These are phyloP conservation scores for Lachancea meyersii DNA, from an alignment of 805 yeast species.

Conservation along the genomic window DNA sequence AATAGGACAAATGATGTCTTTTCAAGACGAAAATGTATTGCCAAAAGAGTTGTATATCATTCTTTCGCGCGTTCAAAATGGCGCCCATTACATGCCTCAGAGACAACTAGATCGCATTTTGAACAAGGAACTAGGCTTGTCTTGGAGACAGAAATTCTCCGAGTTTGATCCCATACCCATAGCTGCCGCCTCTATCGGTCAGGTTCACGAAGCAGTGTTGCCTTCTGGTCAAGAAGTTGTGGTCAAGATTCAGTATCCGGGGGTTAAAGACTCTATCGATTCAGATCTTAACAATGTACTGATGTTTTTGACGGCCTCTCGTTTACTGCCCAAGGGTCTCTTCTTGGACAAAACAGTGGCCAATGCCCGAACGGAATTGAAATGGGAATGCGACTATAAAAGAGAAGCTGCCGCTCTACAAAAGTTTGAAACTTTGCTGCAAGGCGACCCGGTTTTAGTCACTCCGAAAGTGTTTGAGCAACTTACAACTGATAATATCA, in stretches of 20 bases:
- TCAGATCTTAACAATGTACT: slow-evolving; percentile 85
- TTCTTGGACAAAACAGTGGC: slow-evolving; percentile 88
- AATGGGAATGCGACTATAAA: slow-evolving; percentile 95
- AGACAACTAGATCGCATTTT: slow-evolving; percentile 77
- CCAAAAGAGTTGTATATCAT: slow-evolving; percentile 82
- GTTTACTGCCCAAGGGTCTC: slow-evolving; percentile 82
- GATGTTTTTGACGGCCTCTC: slow-evolving; percentile 77
- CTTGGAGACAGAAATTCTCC: slow-evolving; percentile 71
- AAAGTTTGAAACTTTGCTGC: slow-evolving; percentile 56
- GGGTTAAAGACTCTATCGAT: slow-evolving; percentile 89
- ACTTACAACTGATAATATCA: slow-evolving; percentile 71
- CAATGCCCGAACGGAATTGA: slow-evolving; percentile 85
- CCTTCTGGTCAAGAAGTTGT: slow-evolving; percentile 70
- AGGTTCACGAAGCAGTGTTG: slow-evolving; percentile 81
- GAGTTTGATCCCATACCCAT: slow-evolving; percentile 82
- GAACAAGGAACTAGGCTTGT: slow-evolving; percentile 60
- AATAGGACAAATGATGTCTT: slow-evolving; percentile 93
- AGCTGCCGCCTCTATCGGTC: slow-evolving; percentile 97
- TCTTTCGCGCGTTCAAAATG: slow-evolving; percentile 78
- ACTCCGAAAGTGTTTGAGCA: slow-evolving; percentile 80
- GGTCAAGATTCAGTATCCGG: slow-evolving; percentile 95
- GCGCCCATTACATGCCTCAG: slow-evolving; percentile 95
- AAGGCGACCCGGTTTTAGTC: slow-evolving; percentile 53
- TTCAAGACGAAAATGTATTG: slow-evolving; percentile 80
- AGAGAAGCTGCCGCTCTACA: slow-evolving; percentile 79